Evolutionary conservation across 148 eudicot genomes (phyloP).

Genomic region (Hydrangea macrophylla): DNA sequence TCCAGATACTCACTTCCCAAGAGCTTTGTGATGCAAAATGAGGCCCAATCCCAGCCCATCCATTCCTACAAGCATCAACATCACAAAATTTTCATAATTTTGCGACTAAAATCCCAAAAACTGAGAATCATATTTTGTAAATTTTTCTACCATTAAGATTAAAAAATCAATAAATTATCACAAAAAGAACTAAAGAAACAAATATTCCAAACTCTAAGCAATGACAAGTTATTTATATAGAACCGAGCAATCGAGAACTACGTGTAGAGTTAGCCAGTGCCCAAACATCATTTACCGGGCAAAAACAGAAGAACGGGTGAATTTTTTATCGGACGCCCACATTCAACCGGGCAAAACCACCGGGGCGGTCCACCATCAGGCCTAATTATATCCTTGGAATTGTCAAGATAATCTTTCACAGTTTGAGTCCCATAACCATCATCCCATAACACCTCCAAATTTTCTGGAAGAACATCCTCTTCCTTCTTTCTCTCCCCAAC

Average conservation of each 20-base stretch:
- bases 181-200: not conserved
- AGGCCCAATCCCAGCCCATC: constrained; percentile 96
- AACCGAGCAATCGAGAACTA: not conserved
- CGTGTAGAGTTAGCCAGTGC: not conserved
- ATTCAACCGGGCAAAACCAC: constrained; percentile 88
- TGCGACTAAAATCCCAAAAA: not conserved
- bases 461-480: constrained; percentile 21
- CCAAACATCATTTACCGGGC: constrained; percentile 63
- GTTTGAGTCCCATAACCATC: constrained; percentile 81
- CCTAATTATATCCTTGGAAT: constrained; percentile 54
- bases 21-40: constrained; percentile 75
- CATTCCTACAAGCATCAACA: constrained; percentile 56
- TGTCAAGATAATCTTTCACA: constrained; percentile 86
- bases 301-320: constrained; percentile 83
- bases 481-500: constrained; percentile 20
- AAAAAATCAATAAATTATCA: not conserved
- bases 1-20: constrained; percentile 64
- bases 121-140: not conserved
- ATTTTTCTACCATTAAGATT: not conserved
- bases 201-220: not conserved
- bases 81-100: not conserved
- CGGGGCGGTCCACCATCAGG: constrained; percentile 90
- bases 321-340: constrained; percentile 61
- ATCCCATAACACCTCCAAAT: constrained; percentile 74
- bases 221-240: not conserved